These are phyloP conservation scores for Phytophthora macrochlamydospora DNA, from an alignment of 352 stramenopile species.

Conservation along the genomic window DNA sequence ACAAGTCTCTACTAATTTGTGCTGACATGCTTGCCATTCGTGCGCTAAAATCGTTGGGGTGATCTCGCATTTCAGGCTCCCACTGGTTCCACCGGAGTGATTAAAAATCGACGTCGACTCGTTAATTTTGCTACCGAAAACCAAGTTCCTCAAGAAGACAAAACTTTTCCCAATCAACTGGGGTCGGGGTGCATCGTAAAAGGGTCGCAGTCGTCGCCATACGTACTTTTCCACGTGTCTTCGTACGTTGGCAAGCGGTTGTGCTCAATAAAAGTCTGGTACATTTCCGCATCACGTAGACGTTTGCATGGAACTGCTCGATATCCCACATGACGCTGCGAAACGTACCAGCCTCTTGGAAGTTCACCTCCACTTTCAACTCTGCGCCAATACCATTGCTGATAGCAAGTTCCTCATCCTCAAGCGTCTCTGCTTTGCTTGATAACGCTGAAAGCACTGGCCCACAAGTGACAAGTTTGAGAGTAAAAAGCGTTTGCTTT, in stretches of 20 bases:
- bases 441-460: constrained; percentile 34
- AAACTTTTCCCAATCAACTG: constrained; percentile 81
- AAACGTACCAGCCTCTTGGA: constrained; percentile 77
- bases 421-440: constrained; percentile 27
- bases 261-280: constrained; percentile 84
- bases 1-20: constrained; percentile 64
- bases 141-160: constrained; percentile 65
- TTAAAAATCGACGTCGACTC: constrained; percentile 71
- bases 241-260: constrained; percentile 49
- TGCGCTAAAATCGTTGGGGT: constrained; percentile 67
- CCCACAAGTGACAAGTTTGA: constrained; percentile 68
- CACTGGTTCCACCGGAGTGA: constrained; percentile 39
- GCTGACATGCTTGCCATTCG: constrained; percentile 76
- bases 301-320: constrained; percentile 76
- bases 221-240: constrained; percentile 37
- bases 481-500: constrained; percentile 64
- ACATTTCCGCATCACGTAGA: constrained; percentile 91
- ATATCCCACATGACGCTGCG: constrained; percentile 80
- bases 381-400: constrained; percentile 58
- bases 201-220: constrained; percentile 67
- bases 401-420: constrained; percentile 65
- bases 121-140: constrained; percentile 65
- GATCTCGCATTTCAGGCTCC: constrained; percentile 63
- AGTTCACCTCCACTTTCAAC: constrained; percentile 81
- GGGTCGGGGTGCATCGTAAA: constrained; percentile 70